Conservation (phyloP, 2,329 filamentous ascomycete species). For the Metarhizium rileyi region DNA sequence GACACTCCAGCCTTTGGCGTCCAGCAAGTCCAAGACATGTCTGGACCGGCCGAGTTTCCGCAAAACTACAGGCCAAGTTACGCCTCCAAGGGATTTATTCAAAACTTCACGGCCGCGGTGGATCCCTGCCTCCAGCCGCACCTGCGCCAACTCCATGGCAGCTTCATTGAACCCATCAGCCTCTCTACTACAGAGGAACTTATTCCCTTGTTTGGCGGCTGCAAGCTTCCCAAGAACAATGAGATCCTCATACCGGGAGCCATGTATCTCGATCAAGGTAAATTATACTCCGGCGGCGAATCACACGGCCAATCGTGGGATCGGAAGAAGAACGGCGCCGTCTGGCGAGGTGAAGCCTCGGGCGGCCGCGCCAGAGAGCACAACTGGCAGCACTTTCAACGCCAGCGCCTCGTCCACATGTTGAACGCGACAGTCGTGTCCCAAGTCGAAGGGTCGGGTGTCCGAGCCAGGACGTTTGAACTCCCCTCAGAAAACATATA, state of each 20-base stretch:
- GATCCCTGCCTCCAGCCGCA: slow-evolving; percentile 51
- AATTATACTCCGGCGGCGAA: slow-evolving; percentile 47
- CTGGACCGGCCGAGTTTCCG: slow-evolving; percentile 23
- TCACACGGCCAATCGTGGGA: slow-evolving; percentile 48
- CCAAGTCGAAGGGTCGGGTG: slow-evolving; percentile 31
- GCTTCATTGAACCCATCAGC: slow-evolving; percentile 44
- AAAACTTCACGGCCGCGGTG: slow-evolving; percentile 47
- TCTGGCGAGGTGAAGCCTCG: slow-evolving; percentile 58
- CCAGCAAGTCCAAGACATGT: slow-evolving; percentile 20
- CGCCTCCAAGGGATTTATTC: slow-evolving; percentile 38
- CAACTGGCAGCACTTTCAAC: slow-evolving; percentile 60
- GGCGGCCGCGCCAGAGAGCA: slow-evolving; percentile 43
- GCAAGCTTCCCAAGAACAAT: slow-evolving; percentile 52
- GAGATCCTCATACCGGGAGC: slow-evolving; percentile 56
- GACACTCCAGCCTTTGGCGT: slow-evolving; percentile 36
- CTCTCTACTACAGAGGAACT: slow-evolving; percentile 43
- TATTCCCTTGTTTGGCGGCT: slow-evolving; percentile 52
- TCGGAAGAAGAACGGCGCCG: slow-evolving; percentile 42
- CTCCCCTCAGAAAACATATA: slow-evolving; percentile 35
- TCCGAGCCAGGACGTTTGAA: slow-evolving; percentile 37
- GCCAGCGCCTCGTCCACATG: slow-evolving; percentile 62
- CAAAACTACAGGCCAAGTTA: slow-evolving; percentile 25
- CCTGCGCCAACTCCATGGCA: slow-evolving; percentile 41
- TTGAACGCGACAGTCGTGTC: slow-evolving; percentile 51
- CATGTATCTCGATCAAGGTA: slow-evolving; percentile 52